Evolutionary conservation across 257 asterid genomes (phyloP).

Genomic region (Solanum etuberosum): DNA sequence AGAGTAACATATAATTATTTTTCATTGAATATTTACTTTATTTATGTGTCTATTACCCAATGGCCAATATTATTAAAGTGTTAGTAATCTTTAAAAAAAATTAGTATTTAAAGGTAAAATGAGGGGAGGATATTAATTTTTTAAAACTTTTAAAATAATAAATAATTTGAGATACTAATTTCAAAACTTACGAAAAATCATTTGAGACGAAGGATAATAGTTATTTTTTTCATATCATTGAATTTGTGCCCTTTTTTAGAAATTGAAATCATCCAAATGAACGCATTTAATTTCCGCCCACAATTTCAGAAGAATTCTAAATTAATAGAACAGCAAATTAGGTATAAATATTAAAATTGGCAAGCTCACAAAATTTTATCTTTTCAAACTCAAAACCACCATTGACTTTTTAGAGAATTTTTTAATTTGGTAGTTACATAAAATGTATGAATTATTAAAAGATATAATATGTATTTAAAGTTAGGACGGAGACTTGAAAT

Average conservation of each 20-base stretch:
- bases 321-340: not conserved
- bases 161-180: too few relatives aligned
- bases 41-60: not conserved
- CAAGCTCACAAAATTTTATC: not conserved
- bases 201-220: not conserved
- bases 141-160: too few relatives aligned
- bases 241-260: not conserved
- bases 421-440: not conserved
- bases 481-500: not conserved
- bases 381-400: not conserved
- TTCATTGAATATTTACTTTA: not conserved
- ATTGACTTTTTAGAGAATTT: not conserved
- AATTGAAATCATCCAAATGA: not conserved
- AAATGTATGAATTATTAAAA: not conserved
- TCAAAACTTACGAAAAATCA: not conserved
- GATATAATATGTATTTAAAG: not conserved
- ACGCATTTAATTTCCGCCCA: constrained; percentile 12
- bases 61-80: not conserved
- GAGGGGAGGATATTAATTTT: not conserved
- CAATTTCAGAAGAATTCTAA: constrained; percentile 5
- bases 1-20: not conserved
- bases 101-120: not conserved
- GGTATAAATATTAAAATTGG: not conserved
- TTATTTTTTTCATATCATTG: not conserved
- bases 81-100: not conserved